A percentile compares a stretch with the other conserved stretches of the same genome.
Conservation (phyloP, 148 eudicot genomes). For the Heliosperma pusillum region DNA sequence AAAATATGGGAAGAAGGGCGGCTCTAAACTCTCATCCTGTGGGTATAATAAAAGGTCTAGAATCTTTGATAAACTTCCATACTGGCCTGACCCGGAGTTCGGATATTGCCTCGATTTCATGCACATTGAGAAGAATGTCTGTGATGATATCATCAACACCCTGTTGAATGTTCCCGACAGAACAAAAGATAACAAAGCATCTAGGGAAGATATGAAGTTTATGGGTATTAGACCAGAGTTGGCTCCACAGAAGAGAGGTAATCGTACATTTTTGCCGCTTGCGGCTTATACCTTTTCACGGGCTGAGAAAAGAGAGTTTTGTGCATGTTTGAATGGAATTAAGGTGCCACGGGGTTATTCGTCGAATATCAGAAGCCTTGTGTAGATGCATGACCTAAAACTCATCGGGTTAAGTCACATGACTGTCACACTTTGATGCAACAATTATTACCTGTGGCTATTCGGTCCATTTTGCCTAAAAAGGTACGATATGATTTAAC, state of each 20-base stretch:
- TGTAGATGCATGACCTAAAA: neutral
- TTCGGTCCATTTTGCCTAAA: neutral
- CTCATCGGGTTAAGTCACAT: neutral
- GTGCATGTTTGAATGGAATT: neutral
- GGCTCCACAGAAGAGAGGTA: neutral
- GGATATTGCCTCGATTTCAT: constrained; percentile 6
- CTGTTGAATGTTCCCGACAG: neutral
- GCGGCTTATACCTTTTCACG: neutral
- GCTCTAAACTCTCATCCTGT: neutral
- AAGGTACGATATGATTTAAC: neutral
- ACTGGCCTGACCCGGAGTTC: neutral
- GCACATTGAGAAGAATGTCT: neutral
- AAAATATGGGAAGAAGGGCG: neutral
- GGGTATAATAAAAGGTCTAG: constrained; percentile 15
- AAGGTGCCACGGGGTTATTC: neutral
- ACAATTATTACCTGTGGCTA: neutral
- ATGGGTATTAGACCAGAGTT: neutral
- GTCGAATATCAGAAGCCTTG: neutral
- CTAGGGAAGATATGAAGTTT: neutral
- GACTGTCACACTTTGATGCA: constrained; percentile 4
- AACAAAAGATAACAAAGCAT: neutral
- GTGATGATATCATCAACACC: constrained; percentile 1
- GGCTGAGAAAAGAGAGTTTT: neutral
- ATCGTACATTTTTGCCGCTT: neutral
- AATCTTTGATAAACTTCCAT: constrained; percentile 15